Percentiles rank a stretch among this genome's conserved stretches.
phyloP scores from a whole-genome alignment of 225 moss, liverwort and hornwort genomes.

The Pseudoscleropodium purum region DNA sequence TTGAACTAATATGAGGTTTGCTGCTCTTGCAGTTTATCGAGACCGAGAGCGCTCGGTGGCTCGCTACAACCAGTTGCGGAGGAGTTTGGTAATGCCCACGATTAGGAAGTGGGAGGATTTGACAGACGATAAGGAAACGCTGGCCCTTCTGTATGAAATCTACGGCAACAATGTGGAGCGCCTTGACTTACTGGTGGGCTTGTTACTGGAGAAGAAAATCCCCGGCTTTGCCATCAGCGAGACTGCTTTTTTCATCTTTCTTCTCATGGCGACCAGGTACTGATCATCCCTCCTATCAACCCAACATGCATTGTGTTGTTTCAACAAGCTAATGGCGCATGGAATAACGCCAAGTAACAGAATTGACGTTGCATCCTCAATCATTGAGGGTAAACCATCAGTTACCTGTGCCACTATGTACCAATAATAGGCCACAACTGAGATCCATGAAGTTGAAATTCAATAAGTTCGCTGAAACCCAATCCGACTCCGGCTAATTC shows the following conservation, averaged over 20 bases:
- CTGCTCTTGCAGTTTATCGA: conserved; percentile 17
- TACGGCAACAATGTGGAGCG: conserved; percentile 49
- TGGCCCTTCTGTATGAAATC: conserved; percentile 26
- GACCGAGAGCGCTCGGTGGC: conserved; percentile 35
- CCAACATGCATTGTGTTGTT: background rate
- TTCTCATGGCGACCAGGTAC: conserved; percentile 52
- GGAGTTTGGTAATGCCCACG: conserved; percentile 31
- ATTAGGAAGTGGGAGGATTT: conserved; percentile 45
- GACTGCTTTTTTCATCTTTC: conserved; percentile 54
- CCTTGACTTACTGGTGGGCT: conserved; percentile 49
- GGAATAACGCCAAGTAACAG: background rate
- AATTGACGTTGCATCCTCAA: background rate
- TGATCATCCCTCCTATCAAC: background rate
- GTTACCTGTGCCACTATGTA: background rate
- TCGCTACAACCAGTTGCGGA: conserved; percentile 44
- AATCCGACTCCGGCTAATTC: background rate
- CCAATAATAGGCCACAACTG: background rate
- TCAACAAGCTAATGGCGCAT: background rate
- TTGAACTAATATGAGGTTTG: background rate
- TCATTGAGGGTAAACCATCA: background rate
- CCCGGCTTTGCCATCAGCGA: conserved; percentile 65
- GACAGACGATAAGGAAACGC: conserved; percentile 18
- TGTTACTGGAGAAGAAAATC: conserved; percentile 50
- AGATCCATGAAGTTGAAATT: background rate
- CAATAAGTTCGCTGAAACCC: background rate